Evolutionary conservation across 75 land plant species (phyloP), one percentile per base, ranked within the genome.

Genomic region (Picea sitchensis): DNA sequence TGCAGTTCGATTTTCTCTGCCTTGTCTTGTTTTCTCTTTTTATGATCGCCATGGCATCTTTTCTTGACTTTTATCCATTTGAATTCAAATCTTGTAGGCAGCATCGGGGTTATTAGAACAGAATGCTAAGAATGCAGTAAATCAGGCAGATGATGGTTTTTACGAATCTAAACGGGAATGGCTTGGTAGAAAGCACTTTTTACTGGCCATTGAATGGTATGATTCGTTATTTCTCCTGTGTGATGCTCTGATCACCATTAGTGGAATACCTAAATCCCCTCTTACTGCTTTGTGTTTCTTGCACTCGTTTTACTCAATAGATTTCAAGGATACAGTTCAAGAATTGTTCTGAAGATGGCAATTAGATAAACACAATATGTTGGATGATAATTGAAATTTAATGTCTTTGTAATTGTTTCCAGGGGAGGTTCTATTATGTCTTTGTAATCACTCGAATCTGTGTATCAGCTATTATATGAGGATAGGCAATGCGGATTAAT

Each of bases 101-200:
- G 98, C 93, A 54, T 80, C 74, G 68, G 80, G 72, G 65, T 59
- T 90, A 41, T 84, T 89, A 62, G 92, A 92, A 12, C 88, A 91
- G 76, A 89, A 84, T 79, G 75, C 84, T 20, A 89, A 81, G 47
- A 88, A 86, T 77, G 90, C 87, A 21, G 79, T 78, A 54, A 80
- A 78, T 59, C 84, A 81, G n/a, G 14, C 65, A 3, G 81, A 81
- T 79, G 89, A 89, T 90, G 96, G 96, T 14, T 91, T 96, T 72
- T 96, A 92, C 84, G 94, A 94, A 82, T 93, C 98, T n/a, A 92
- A 76, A 75, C 77, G 98, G 79, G 96, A 96, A 83, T 96, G 98
- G 98, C 81, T 92, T 86, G 96, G 96, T 60, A 89, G 92, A 77
- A 83, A 86, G 65, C 98, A 96, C 57, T 87, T 82, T 67, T 68